Evolutionary conservation across 768 basidiomycete species (phyloP).

Genomic region (Russula vinacea): DNA sequence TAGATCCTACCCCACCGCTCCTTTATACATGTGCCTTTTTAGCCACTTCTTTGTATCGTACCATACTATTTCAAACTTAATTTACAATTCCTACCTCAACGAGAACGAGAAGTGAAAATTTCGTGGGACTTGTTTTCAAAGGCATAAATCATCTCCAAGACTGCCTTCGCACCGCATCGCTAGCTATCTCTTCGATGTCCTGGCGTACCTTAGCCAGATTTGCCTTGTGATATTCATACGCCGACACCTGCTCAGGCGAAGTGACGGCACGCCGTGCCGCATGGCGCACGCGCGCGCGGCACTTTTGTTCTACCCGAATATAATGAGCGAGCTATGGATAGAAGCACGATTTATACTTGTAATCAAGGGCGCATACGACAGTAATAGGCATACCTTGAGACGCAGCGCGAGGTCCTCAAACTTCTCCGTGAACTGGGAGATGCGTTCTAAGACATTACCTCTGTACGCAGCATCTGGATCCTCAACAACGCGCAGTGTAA

Average conservation of each 20-base stretch:
- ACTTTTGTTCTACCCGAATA: constrained; percentile 21
- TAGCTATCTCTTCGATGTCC: constrained; percentile 14
- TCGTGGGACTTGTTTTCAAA: no score
- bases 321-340: constrained; percentile 19
- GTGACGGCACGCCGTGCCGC: constrained; percentile 7
- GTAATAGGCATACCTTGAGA: constrained; percentile 18
- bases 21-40: constrained; percentile 3
- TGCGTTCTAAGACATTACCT: constrained; percentile 13
- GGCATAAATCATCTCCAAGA: not conserved
- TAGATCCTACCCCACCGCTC: constrained; percentile 11
- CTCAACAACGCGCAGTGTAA: constrained; percentile 22
- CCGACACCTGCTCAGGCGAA: constrained; percentile 20
- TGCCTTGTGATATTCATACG: constrained; percentile 8
- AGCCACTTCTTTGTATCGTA: not conserved
- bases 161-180: not conserved
- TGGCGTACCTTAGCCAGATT: constrained; percentile 10
- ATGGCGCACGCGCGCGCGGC: constrained; percentile 20
- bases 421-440: constrained; percentile 22
- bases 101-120: no score
- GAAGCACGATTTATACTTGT: not conserved
- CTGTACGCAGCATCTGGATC: constrained; percentile 23
- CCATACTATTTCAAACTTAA: constrained; percentile 14
- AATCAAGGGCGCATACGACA: not conserved
- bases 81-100: not conserved
- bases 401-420: constrained; percentile 21